Percentiles rank a stretch among this genome's conserved stretches.
phyloP scores from a whole-genome alignment of 139 green algal species.

The Tetraselmis striata region DNA sequence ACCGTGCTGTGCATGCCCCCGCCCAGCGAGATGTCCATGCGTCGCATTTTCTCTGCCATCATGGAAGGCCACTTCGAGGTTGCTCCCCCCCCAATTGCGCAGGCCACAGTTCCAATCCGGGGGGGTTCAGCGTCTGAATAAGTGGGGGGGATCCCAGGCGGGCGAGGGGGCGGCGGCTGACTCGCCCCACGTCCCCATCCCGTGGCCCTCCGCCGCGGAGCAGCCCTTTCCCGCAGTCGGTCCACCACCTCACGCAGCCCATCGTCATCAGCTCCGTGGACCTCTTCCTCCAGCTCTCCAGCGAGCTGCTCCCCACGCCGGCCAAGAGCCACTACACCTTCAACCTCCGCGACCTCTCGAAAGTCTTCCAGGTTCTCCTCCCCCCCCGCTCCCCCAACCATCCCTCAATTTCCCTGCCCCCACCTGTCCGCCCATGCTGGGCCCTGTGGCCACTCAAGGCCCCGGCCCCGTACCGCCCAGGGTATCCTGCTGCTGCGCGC shows the following conservation, averaged over 20 bases:
- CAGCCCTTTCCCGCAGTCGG: slow-evolving; percentile 16
- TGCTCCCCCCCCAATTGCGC: slow-evolving; percentile 49
- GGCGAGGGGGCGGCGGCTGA: too few species aligned
- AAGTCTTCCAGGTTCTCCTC: slow-evolving; percentile 14
- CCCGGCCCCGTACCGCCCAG: not conserved
- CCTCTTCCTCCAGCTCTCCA: slow-evolving; percentile 1
- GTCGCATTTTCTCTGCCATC: slow-evolving; percentile 71
- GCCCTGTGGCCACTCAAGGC: too few species aligned
- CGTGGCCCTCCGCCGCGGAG: too few species aligned
- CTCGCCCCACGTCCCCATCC: not conserved
- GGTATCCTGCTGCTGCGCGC: not conserved
- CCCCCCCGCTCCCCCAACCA: not conserved
- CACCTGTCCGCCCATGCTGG: too few species aligned
- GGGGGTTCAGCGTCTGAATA: too few species aligned
- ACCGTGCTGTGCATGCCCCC: slow-evolving; percentile 68
- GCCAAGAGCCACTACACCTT: slow-evolving; percentile 26
- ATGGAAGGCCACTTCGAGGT: slow-evolving; percentile 61
- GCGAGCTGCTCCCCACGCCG: slow-evolving; percentile 17
- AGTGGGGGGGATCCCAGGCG: too few species aligned
- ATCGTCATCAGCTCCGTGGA: slow-evolving; percentile 33
- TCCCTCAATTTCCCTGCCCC: too few species aligned
- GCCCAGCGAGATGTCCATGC: slow-evolving; percentile 49
- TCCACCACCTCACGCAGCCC: slow-evolving; percentile 11
- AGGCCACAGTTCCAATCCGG: slow-evolving; percentile 65
- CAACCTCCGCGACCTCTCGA: slow-evolving; percentile 20